A percentile compares a stretch with the other conserved stretches of the same genome.
phyloP scores from a whole-genome alignment of 208 protist species.

The Entamoeba moshkovskii region DNA sequence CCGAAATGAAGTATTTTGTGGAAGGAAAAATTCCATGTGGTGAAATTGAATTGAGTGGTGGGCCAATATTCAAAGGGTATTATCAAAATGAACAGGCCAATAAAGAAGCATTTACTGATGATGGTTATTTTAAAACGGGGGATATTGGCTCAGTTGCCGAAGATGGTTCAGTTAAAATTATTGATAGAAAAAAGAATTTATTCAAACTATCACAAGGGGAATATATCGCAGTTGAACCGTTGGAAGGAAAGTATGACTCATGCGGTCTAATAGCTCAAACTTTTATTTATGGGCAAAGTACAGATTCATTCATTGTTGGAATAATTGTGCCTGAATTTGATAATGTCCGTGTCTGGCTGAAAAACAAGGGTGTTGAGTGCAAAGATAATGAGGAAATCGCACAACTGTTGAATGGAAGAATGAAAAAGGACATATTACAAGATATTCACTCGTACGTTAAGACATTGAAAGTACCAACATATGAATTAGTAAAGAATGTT shows the following conservation, averaged over 20 bases:
- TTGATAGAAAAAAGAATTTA: conserved; percentile 25
- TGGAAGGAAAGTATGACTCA: neutral
- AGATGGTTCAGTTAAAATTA: neutral
- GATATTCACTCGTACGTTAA: neutral
- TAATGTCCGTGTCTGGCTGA: neutral
- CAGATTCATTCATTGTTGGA: neutral
- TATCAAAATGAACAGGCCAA: neutral
- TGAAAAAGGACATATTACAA: neutral
- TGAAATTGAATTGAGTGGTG: conserved; percentile 15
- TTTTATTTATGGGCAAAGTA: neutral
- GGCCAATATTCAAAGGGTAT: conserved; percentile 25
- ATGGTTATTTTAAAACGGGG: conserved; percentile 25
- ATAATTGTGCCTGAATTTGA: neutral
- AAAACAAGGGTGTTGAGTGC: neutral
- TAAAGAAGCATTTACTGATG: conserved; percentile 22
- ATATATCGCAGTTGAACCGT: conserved; percentile 9
- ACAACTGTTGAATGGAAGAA: neutral
- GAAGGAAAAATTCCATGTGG: neutral
- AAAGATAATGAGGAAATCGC: neutral
- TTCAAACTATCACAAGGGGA: conserved; percentile 26
- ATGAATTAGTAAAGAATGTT: neutral
- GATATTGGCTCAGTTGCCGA: conserved; percentile 16
- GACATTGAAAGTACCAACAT: neutral
- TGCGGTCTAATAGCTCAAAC: neutral
- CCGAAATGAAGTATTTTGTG: conserved; percentile 15